Evolutionary conservation across 2,329 filamentous ascomycete genomes (phyloP).

Genomic region (Paraconiothyrium sp.): DNA sequence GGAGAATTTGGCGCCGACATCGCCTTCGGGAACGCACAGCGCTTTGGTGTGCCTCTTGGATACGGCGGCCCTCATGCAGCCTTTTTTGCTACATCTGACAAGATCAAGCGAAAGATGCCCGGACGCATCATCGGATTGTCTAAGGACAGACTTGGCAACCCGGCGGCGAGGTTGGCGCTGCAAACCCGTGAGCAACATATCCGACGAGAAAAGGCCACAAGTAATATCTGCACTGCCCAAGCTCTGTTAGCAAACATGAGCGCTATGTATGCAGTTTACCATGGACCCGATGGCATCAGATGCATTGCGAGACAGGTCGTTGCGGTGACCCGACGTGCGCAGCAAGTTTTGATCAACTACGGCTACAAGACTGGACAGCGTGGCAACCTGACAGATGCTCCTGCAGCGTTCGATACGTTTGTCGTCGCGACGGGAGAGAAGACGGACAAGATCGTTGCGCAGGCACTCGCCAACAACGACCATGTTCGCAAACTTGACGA

Average conservation of each 20-base stretch:
- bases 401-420: conserved; percentile 81
- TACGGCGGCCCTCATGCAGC: conserved; percentile 95
- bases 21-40: conserved; percentile 90
- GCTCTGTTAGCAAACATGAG: conserved; percentile 95
- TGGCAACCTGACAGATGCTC: conserved; percentile 65
- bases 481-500: conserved; percentile 71
- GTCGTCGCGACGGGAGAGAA: conserved; percentile 65
- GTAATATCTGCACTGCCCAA: conserved; percentile 96
- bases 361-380: conserved; percentile 71
- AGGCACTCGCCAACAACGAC: conserved; percentile 62
- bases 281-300: conserved; percentile 84
- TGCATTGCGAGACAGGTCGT: conserved; percentile 83
- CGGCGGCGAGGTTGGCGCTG: conserved; percentile 82
- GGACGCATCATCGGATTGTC: conserved; percentile 90
- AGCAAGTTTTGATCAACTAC: conserved; percentile 68
- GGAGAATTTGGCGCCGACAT: conserved; percentile 96
- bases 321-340: conserved; percentile 74
- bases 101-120: conserved; percentile 93
- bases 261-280: conserved; percentile 93
- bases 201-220: conserved; percentile 93
- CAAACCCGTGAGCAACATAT: conserved; percentile 98
- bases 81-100: conserved; percentile 91
- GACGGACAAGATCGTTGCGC: conserved; percentile 62
- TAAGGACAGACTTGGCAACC: conserved; percentile 85
- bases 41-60: conserved; percentile 90